A percentile compares a stretch with the other conserved stretches of the same genome.
Evolutionary conservation across 2,329 filamentous ascomycete genomes (phyloP).

Genomic region (Penicillium sp.): DNA sequence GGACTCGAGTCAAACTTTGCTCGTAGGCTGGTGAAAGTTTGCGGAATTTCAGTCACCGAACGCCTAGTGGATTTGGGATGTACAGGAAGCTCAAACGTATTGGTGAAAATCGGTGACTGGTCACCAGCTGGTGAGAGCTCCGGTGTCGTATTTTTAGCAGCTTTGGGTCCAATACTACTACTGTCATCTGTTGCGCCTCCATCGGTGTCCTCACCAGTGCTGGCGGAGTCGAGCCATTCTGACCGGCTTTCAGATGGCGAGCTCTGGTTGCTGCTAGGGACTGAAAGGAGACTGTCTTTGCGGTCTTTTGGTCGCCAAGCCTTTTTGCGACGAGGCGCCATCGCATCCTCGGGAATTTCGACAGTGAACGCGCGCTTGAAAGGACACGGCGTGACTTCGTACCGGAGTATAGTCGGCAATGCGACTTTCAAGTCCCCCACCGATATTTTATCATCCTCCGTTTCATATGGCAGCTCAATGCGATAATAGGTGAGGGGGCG

Average conservation of each 20-base stretch:
- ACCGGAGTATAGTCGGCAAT: slow-evolving; percentile 71
- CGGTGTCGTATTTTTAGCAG: slow-evolving; percentile 23
- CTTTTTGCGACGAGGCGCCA: slow-evolving; percentile 63
- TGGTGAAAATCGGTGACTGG: slow-evolving; percentile 9
- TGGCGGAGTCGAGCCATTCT: slow-evolving; percentile 23
- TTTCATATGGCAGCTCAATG: slow-evolving; percentile 73
- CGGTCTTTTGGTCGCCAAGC: slow-evolving; percentile 65
- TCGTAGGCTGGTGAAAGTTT: slow-evolving; percentile 37
- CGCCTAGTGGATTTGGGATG: slow-evolving; percentile 14
- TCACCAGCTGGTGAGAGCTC: slow-evolving; percentile 25
- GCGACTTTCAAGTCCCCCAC: slow-evolving; percentile 68
- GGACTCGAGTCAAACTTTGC: slow-evolving; percentile 38
- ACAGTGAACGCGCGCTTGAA: slow-evolving; percentile 76
- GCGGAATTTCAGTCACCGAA: slow-evolving; percentile 30
- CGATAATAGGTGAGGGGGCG: slow-evolving; percentile 82
- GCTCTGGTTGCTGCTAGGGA: slow-evolving; percentile 15
- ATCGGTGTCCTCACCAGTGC: slow-evolving; percentile 35
- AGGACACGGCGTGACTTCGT: slow-evolving; percentile 84
- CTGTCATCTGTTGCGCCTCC: slow-evolving; percentile 34
- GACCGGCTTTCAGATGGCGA: slow-evolving; percentile 13
- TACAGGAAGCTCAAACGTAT: slow-evolving; percentile 9
- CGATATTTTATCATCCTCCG: slow-evolving; percentile 61
- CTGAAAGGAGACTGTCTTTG: slow-evolving; percentile 34
- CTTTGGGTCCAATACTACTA: slow-evolving; percentile 22
- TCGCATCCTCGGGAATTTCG: slow-evolving; percentile 66